A percentile compares a stretch with the other conserved stretches of the same genome.
Evolutionary conservation across 2,329 filamentous ascomycete species (phyloP).

Genomic region (Aspergillus novofumigatus): DNA sequence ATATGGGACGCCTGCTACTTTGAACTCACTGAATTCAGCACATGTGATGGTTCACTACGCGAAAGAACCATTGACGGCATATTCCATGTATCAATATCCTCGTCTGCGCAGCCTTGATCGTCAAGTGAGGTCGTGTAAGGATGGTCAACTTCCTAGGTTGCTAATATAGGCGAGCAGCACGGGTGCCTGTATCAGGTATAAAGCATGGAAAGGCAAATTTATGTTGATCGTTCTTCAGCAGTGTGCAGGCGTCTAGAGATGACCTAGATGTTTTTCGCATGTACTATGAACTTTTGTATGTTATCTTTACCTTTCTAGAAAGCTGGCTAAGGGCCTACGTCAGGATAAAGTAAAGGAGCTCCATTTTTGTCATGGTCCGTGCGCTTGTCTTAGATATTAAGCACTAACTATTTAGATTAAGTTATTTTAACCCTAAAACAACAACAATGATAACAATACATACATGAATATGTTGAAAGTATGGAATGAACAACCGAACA

Average conservation of each 20-base stretch:
- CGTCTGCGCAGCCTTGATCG: background rate
- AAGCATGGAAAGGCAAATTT: background rate
- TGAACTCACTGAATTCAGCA: conserved; percentile 37
- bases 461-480: background rate
- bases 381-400: background rate
- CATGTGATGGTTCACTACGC: conserved; percentile 34
- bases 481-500: background rate
- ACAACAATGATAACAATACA: background rate
- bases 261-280: too few relatives aligned
- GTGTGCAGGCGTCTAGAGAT: background rate
- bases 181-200: background rate
- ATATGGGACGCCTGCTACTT: background rate
- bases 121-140: background rate
- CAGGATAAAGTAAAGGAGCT: background rate
- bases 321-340: background rate
- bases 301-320: background rate
- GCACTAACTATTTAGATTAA: too few relatives aligned
- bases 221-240: background rate
- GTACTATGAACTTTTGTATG: background rate
- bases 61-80: conserved; percentile 35
- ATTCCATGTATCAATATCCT: background rate
- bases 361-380: background rate
- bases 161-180: too few relatives aligned
- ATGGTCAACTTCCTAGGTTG: background rate
- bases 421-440: background rate